A percentile compares a stretch with the other conserved stretches of the same genome.
Evolutionary conservation across 805 yeast species (phyloP).

Genomic region (Yarrowia bubula): DNA sequence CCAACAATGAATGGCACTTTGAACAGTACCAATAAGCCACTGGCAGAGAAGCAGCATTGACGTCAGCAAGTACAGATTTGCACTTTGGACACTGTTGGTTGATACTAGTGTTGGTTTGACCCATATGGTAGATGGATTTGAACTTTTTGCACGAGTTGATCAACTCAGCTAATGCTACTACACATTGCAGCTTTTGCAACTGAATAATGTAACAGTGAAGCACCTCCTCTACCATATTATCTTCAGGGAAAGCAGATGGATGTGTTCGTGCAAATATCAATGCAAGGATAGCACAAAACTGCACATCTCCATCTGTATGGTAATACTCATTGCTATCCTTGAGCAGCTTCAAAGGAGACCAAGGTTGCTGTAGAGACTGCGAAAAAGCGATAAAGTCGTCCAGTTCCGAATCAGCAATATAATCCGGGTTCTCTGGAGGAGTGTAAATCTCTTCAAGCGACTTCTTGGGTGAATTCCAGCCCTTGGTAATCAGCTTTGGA

Average conservation of each 20-base stretch:
- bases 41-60: background rate
- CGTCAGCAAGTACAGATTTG: background rate
- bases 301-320: constrained; percentile 59
- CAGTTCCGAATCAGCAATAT: constrained; percentile 11
- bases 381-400: constrained; percentile 17
- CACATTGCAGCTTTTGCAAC: constrained; percentile 15
- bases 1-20: constrained; percentile 57
- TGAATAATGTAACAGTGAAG: constrained; percentile 11
- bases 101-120: constrained; percentile 17
- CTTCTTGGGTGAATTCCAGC: background rate
- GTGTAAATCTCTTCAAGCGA: background rate
- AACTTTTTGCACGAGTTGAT: constrained; percentile 1
- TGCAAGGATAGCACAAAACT: constrained; percentile 57
- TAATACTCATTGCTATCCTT: constrained; percentile 55
- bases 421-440: background rate
- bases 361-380: constrained; percentile 44
- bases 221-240: constrained; percentile 40
- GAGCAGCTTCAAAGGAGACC: constrained; percentile 55
- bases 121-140: constrained; percentile 20
- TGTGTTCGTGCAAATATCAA: constrained; percentile 50
- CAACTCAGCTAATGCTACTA: constrained; percentile 17
- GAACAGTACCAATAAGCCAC: constrained; percentile 74
- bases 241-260: constrained; percentile 38
- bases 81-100: constrained; percentile 7
- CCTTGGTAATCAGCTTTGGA: background rate